Percentiles rank a stretch among this genome's conserved stretches.
Evolutionary conservation across 176 grass and related monocot genomes (phyloP).

Genomic region (Cenchrus fungigraminus): DNA sequence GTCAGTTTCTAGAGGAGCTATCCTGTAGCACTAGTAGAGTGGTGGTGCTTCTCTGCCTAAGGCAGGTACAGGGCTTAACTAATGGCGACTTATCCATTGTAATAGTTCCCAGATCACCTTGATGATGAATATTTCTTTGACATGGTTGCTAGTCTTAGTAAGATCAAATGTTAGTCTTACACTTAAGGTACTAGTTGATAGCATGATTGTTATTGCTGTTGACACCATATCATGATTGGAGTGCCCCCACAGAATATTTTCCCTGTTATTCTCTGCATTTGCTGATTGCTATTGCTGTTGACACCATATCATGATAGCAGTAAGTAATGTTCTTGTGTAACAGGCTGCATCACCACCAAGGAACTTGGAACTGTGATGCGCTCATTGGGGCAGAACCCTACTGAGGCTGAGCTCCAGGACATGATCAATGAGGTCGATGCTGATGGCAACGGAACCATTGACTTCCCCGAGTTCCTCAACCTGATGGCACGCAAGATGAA

Average conservation of each 20-base stretch:
- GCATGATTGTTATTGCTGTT: neutral
- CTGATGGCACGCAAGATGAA: conserved; percentile 60
- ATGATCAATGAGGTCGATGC: conserved; percentile 56
- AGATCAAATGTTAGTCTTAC: neutral
- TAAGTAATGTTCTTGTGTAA: neutral
- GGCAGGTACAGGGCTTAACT: neutral
- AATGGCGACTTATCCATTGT: neutral
- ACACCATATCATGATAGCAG: neutral
- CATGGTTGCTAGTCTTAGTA: neutral
- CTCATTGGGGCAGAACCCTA: conserved; percentile 56
- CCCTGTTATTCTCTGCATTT: neutral
- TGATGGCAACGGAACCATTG: conserved; percentile 53
- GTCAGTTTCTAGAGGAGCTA: neutral
- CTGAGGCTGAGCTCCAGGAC: conserved; percentile 57
- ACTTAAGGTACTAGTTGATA: conserved; percentile 5
- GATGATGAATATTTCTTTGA: neutral
- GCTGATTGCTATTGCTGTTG: neutral
- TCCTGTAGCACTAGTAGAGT: conserved; percentile 1
- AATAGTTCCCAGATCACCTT: neutral
- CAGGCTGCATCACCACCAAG: conserved; percentile 62
- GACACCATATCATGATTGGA: neutral
- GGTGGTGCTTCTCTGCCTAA: conserved; percentile 4
- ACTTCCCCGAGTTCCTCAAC: conserved; percentile 57
- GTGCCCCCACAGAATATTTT: neutral
- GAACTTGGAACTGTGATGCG: conserved; percentile 58